Evolutionary conservation across 2,329 filamentous ascomycete species (phyloP).

Genomic region (Claviceps sp.): DNA sequence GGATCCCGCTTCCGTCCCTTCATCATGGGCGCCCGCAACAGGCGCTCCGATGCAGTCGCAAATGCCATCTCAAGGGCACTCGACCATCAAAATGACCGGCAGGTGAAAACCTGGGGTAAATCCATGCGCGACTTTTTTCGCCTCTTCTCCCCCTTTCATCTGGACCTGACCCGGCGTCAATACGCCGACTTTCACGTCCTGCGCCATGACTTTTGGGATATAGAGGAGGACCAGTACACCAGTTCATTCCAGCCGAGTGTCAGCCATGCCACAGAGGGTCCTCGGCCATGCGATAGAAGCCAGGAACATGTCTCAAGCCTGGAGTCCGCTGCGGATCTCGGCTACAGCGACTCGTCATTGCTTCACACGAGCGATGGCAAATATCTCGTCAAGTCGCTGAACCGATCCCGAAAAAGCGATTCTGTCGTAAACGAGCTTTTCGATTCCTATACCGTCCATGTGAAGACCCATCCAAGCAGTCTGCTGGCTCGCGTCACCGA

Average conservation of each 20-base stretch:
- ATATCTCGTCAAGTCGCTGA: constrained; percentile 59
- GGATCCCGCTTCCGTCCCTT: background rate
- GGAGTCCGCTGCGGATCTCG: constrained; percentile 49
- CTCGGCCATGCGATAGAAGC: background rate
- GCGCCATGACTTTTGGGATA: constrained; percentile 4
- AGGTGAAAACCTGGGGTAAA: background rate
- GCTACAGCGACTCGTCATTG: constrained; percentile 65
- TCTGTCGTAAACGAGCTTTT: constrained; percentile 57
- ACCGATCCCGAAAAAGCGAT: constrained; percentile 53
- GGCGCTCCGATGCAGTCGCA: background rate
- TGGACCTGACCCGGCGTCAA: background rate
- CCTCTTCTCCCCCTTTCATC: background rate
- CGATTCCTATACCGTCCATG: constrained; percentile 50
- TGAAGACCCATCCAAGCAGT: constrained; percentile 44
- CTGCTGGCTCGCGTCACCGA: constrained; percentile 60
- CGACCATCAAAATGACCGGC: background rate
- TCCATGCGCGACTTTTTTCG: background rate
- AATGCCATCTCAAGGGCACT: constrained; percentile 1
- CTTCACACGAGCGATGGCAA: constrained; percentile 53
- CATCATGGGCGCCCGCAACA: background rate
- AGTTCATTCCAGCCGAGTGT: background rate
- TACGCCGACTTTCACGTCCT: constrained; percentile 1
- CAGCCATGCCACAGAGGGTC: background rate
- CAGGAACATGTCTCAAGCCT: constrained; percentile 20
- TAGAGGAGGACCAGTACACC: constrained; percentile 2